These are phyloP conservation scores for Penicillium canescens DNA, from an alignment of 495 filamentous ascomycete genomes.

Conservation along the genomic window DNA sequence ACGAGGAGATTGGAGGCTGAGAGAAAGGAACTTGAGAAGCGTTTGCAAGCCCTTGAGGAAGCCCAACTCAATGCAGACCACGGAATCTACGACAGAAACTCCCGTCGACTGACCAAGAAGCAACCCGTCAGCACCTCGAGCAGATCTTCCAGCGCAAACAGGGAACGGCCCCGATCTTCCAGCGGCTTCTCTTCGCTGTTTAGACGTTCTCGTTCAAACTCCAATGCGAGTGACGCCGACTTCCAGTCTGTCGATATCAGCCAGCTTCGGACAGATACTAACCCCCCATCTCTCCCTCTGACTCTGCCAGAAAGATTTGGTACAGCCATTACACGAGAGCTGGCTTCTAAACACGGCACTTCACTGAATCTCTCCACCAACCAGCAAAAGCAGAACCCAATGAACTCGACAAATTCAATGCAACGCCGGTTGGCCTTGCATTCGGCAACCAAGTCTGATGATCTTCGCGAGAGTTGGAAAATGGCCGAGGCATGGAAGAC, in stretches of 20 bases:
- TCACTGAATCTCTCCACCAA: conserved; percentile 17
- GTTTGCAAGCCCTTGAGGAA: conserved; percentile 34
- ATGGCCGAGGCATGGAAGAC: conserved; percentile 25
- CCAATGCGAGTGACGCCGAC: conserved; percentile 20
- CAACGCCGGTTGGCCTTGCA: conserved; percentile 5
- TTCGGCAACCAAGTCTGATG: conserved; percentile 17
- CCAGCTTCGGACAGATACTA: conserved; percentile 7
- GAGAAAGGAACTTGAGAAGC: conserved; percentile 38
- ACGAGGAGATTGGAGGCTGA: conserved; percentile 41
- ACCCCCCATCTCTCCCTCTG: conserved; percentile 24
- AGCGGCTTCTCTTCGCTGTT: conserved; percentile 34
- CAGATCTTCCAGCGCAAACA: conserved; percentile 35
- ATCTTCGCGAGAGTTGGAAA: conserved; percentile 30
- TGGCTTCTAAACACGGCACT: conserved; percentile 30
- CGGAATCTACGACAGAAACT: conserved; percentile 20
- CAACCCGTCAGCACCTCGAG: conserved; percentile 32
- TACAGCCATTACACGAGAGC: conserved; percentile 33
- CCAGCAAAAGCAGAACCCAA: conserved; percentile 2
- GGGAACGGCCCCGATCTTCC: conserved; percentile 28
- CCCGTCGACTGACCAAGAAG: conserved; percentile 41
- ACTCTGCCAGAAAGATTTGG: conserved; percentile 36
- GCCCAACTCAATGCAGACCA: conserved; percentile 22
- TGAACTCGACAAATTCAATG: background rate
- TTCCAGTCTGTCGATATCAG: conserved; percentile 8
- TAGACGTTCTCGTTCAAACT: conserved; percentile 32